A percentile compares a stretch with the other conserved stretches of the same genome.
Evolutionary conservation across 805 yeast genomes (phyloP).

Genomic region (Zygoascus biomembranicola): DNA sequence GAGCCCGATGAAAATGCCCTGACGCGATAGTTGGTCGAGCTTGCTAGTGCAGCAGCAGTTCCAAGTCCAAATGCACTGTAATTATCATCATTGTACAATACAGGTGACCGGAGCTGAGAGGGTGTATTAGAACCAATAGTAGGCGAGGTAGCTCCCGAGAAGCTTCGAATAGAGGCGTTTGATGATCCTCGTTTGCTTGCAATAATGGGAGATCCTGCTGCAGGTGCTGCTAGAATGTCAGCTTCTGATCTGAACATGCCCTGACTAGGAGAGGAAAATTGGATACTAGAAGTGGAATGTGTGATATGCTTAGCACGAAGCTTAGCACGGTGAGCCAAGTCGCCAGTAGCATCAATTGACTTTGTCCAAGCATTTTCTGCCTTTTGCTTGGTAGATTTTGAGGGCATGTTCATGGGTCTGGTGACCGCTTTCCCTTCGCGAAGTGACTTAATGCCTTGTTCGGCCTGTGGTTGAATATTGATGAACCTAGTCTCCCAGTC

Average conservation of each 20-base stretch:
- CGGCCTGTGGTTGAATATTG: conserved; percentile 21
- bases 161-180: not conserved
- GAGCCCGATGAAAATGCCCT: conserved; percentile 22
- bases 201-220: not conserved
- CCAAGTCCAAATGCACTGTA: not conserved
- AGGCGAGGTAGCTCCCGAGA: not conserved
- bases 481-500: conserved; percentile 25
- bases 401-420: conserved; percentile 17
- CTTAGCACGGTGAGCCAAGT: conserved; percentile 10
- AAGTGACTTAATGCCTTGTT: conserved; percentile 21
- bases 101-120: not conserved
- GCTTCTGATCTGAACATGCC: conserved; percentile 23
- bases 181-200: not conserved
- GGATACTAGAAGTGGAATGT: conserved; percentile 7
- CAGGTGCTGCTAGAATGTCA: conserved; percentile 14
- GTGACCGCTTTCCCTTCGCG: conserved; percentile 23
- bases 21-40: conserved; percentile 10
- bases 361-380: conserved; percentile 31
- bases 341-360: conserved; percentile 32
- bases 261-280: conserved; percentile 18
- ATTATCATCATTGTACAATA: not conserved
- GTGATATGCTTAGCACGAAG: conserved; percentile 15
- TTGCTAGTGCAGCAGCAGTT: conserved; percentile 1
- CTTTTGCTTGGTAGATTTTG: conserved; percentile 10
- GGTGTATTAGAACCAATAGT: not conserved